A percentile compares a stretch with the other conserved stretches of the same genome.
These are phyloP conservation scores for Ceriops decandra DNA, from an alignment of 345 rosid species.

Conservation along the genomic window DNA sequence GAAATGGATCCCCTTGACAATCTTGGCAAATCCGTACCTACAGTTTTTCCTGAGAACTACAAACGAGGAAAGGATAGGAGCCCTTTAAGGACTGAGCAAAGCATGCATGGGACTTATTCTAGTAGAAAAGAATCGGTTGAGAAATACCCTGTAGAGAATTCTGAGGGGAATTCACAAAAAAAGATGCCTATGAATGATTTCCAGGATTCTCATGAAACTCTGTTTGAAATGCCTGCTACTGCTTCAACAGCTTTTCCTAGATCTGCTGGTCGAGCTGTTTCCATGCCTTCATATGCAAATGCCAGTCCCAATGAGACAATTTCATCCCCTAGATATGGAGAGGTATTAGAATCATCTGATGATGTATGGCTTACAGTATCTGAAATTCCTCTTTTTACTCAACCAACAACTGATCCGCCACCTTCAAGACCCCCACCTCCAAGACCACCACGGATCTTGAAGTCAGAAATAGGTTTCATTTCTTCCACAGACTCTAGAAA, in stretches of 20 bases:
- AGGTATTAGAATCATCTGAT: conserved; percentile 51
- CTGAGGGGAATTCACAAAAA: conserved; percentile 36
- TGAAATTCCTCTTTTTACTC: conserved; percentile 87
- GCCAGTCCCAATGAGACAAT: conserved; percentile 31
- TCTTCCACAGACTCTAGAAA: conserved; percentile 42
- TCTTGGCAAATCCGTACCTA: conserved; percentile 55
- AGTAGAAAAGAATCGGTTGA: conserved; percentile 36
- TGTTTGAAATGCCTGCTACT: conserved; percentile 39
- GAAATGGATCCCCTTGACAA: conserved; percentile 61
- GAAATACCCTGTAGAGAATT: conserved; percentile 33
- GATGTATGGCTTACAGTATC: conserved; percentile 92
- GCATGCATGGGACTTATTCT: conserved; percentile 37
- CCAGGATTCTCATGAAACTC: conserved; percentile 39
- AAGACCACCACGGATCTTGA: conserved; percentile 57
- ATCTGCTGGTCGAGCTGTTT: conserved; percentile 40
- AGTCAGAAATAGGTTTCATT: conserved; percentile 34
- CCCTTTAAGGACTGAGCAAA: conserved; percentile 40
- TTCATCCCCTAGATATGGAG: conserved; percentile 49
- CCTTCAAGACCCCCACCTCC: conserved; percentile 99
- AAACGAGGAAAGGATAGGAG: conserved; percentile 46
- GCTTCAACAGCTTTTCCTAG: conserved; percentile 31
- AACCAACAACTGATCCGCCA: conserved; percentile 76
- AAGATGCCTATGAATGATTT: conserved; percentile 38
- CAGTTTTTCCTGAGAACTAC: conserved; percentile 39
- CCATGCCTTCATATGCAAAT: conserved; percentile 46